Conservation (phyloP, 768 basidiomycete species). For the Pisolithus albus region DNA sequence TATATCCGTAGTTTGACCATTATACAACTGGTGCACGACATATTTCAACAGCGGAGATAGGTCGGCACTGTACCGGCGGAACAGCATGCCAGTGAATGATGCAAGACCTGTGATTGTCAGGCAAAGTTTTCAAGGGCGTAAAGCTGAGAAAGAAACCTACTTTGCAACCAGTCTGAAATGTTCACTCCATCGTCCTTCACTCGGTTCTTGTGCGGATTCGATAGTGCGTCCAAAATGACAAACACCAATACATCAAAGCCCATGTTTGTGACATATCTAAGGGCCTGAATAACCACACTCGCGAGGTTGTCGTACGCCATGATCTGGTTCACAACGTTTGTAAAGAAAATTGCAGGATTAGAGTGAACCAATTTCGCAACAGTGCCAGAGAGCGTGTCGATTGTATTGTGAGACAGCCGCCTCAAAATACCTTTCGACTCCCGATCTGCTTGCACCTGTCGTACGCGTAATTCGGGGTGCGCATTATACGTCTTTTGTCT, state of each 20-base stretch:
- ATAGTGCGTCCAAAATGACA: constrained; percentile 78
- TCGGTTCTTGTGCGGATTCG: constrained; percentile 72
- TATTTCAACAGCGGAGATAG: constrained; percentile 81
- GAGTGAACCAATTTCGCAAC: constrained; percentile 92
- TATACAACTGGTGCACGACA: constrained; percentile 83
- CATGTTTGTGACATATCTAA: constrained; percentile 85
- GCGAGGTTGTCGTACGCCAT: constrained; percentile 96
- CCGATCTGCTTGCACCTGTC: constrained; percentile 74
- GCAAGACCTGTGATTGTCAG: constrained; percentile 61
- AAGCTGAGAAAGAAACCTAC: constrained; percentile 42
- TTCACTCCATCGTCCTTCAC: constrained; percentile 92
- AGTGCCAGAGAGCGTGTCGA: constrained; percentile 76
- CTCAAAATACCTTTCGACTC: constrained; percentile 87
- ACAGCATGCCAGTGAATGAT: constrained; percentile 89
- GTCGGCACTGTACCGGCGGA: constrained; percentile 79
- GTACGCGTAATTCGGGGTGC: constrained; percentile 74
- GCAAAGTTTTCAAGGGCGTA: constrained; percentile 4
- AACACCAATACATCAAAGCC: constrained; percentile 92
- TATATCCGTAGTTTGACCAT: constrained; percentile 79
- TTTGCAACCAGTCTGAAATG: constrained; percentile 85
- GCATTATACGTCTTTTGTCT: constrained; percentile 62
- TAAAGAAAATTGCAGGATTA: constrained; percentile 88
- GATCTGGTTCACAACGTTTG: constrained; percentile 85
- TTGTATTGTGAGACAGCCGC: constrained; percentile 77
- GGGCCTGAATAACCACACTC: constrained; percentile 79